These are phyloP conservation scores for Bathelium albidoporum DNA, from an alignment of 495 filamentous ascomycete genomes.

Conservation along the genomic window DNA sequence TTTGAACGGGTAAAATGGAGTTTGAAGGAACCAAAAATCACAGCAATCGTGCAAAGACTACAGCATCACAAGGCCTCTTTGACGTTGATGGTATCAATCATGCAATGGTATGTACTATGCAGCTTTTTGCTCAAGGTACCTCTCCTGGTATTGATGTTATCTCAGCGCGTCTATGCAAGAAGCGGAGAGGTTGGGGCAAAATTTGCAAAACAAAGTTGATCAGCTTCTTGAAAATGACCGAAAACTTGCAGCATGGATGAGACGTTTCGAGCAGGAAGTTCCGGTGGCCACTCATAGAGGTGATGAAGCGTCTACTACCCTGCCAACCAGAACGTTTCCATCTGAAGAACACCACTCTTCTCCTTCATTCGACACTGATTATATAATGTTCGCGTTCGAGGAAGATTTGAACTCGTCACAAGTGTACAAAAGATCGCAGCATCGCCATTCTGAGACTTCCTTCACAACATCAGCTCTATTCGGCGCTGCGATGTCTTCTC, in stretches of 20 bases:
- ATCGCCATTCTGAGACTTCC: not conserved
- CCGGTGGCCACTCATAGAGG: not conserved
- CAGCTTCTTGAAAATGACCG: not conserved
- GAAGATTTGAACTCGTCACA: not conserved
- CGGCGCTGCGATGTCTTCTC: not conserved
- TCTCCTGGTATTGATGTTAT: not conserved
- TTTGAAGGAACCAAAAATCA: not conserved
- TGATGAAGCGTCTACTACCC: not conserved
- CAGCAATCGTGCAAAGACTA: not conserved
- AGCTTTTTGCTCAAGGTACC: too few species aligned
- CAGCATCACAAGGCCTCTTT: conserved; percentile 1
- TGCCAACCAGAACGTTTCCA: not conserved
- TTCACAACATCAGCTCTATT: not conserved
- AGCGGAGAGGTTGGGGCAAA: not conserved
- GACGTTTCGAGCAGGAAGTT: not conserved
- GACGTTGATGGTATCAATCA: conserved; percentile 2
- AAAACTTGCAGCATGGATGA: not conserved
- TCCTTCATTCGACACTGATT: not conserved
- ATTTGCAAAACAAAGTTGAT: not conserved
- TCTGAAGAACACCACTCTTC: not conserved
- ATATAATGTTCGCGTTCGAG: not conserved
- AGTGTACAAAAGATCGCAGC: not conserved
- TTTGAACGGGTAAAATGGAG: conserved; percentile 2
- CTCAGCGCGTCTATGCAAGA: not conserved
- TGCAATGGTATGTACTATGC: conserved; percentile 1